A percentile compares a stretch with the other conserved stretches of the same genome.
These are phyloP conservation scores for Paspalum vaginatum DNA, from an alignment of 176 grass and related monocot genomes.

Conservation along the genomic window DNA sequence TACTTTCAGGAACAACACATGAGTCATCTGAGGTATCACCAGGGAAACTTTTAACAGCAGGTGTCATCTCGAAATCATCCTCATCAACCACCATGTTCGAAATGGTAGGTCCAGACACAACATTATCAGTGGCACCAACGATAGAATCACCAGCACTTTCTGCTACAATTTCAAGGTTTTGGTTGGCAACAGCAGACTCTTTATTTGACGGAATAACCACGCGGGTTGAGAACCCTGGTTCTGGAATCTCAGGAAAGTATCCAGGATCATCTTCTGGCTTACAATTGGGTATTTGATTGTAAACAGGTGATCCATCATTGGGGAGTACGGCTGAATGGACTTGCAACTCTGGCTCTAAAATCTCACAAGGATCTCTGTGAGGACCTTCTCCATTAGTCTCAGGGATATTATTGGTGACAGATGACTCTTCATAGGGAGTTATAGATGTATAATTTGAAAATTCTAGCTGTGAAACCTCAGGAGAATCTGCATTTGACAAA, in stretches of 20 bases:
- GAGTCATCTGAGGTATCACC: constrained; percentile 23
- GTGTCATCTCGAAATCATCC: constrained; percentile 6
- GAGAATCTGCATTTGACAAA: constrained; percentile 53
- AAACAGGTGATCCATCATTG: constrained; percentile 31
- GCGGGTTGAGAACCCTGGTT: constrained; percentile 26
- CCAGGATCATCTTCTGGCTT: constrained; percentile 32
- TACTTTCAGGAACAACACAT: constrained; percentile 50
- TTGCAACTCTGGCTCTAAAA: constrained; percentile 26
- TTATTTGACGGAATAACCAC: constrained; percentile 28
- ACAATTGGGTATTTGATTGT: constrained; percentile 39
- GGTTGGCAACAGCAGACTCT: constrained; percentile 20
- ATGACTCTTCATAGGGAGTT: constrained; percentile 24
- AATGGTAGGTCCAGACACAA: constrained; percentile 35
- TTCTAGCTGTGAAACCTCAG: constrained; percentile 36
- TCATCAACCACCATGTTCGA: constrained; percentile 18
- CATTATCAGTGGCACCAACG: neutral
- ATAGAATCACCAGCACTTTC: constrained; percentile 17
- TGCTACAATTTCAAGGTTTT: constrained; percentile 28
- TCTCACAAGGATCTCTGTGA: constrained; percentile 40
- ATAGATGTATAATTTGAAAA: constrained; percentile 35
- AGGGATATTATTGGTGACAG: constrained; percentile 25
- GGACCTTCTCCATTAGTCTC: constrained; percentile 26
- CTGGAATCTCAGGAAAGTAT: constrained; percentile 30
- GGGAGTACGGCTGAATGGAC: constrained; percentile 30
- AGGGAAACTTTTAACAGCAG: constrained; percentile 30